phyloP scores from a whole-genome alignment of 225 moss, liverwort and hornwort genomes.

The Pseudoscleropodium purum region DNA sequence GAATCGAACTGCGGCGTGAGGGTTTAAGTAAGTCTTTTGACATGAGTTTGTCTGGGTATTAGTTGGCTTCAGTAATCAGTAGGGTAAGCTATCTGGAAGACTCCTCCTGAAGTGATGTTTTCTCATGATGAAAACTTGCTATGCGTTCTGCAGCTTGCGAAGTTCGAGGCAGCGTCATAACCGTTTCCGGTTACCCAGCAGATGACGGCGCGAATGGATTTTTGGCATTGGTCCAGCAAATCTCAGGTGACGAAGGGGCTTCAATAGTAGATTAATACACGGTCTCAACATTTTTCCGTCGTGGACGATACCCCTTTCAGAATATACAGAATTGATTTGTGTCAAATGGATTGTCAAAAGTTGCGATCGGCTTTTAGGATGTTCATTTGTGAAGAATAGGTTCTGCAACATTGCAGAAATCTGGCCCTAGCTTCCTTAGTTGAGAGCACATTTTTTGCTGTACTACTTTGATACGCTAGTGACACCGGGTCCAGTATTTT shows the following conservation, averaged over 20 bases:
- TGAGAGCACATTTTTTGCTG: background rate
- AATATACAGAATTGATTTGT: background rate
- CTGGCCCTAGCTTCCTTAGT: background rate
- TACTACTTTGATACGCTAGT: background rate
- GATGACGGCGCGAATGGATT: background rate
- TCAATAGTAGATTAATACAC: background rate
- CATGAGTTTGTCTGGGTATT: background rate
- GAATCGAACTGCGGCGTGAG: fast-evolving
- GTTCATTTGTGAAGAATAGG: background rate
- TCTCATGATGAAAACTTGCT: background rate
- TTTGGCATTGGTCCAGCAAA: background rate
- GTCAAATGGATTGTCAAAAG: background rate
- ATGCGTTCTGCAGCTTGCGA: background rate
- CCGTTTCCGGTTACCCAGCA: background rate
- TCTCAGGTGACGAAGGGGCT: background rate
- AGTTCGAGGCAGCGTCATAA: background rate
- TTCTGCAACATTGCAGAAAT: background rate
- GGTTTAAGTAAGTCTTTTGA: background rate
- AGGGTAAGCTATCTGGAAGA: background rate
- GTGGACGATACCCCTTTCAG: background rate
- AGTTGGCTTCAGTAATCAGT: background rate
- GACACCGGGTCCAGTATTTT: background rate
- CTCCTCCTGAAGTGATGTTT: no score
- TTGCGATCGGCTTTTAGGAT: background rate
- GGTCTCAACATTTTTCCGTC: no score